Percentiles rank a stretch among this genome's conserved stretches.
phyloP scores from a whole-genome alignment of 805 yeast genomes.

The Suhomyces sp. region DNA sequence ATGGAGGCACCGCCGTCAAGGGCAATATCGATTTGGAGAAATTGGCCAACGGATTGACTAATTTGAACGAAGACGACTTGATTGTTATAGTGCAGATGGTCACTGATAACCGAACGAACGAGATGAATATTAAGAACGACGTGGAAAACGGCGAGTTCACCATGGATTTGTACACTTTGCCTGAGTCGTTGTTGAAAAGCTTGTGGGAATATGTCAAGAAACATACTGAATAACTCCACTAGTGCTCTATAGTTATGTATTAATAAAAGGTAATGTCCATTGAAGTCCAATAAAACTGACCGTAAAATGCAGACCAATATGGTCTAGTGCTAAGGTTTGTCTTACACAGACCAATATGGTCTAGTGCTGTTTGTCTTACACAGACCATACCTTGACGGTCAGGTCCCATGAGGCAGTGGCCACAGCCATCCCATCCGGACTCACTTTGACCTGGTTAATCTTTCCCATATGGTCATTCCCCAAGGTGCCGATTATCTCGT shows the following conservation, averaged over 20 bases:
- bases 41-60: conserved; percentile 85
- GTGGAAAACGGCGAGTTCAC: conserved; percentile 97
- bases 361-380: conserved; percentile 3
- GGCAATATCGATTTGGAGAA: conserved; percentile 85
- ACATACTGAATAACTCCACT: conserved; percentile 36
- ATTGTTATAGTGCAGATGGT: conserved; percentile 97
- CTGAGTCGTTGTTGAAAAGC: conserved; percentile 85
- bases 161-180: conserved; percentile 90
- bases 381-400: conserved; percentile 65
- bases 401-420: conserved; percentile 82
- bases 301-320: too few species aligned
- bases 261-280: neutral
- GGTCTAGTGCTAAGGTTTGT: too few species aligned
- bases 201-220: conserved; percentile 92
- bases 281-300: too few species aligned
- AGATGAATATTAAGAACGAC: conserved; percentile 93
- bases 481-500: conserved; percentile 60
- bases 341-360: conserved; percentile 15
- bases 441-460: conserved; percentile 58
- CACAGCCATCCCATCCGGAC: conserved; percentile 74
- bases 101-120: conserved; percentile 90
- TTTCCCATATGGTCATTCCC: conserved; percentile 59
- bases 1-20: conserved; percentile 51
- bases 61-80: conserved; percentile 86
- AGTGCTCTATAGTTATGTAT: neutral